Base-by-base conservation (phyloP, 306 rosid genomes). In the Casuarina cunninghamiana region DNA sequence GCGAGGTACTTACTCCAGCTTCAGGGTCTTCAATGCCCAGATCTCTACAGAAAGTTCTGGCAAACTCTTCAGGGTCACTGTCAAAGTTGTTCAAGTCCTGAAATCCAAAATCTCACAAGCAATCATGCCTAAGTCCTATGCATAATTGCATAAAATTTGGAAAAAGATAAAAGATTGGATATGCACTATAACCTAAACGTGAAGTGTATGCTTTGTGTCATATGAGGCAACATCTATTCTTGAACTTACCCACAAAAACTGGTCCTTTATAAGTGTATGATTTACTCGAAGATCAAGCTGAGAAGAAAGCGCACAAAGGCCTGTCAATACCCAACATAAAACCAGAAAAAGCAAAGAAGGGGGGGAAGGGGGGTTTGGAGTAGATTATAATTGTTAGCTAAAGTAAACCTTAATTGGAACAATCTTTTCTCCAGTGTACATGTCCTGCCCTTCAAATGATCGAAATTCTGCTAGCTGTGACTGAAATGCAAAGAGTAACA, bases 11-110 rank as follows among this genome's bases (percentile, higher is more conserved):
- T 87, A 94, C 98, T 74, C 96, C 97, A 84, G 89, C 97, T 90
- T 93, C 97, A 65, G 96, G 97, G 80, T 95, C 97, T 74, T 87
- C 88, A 81, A 95, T 90, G 71, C 78, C 97, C 91, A 90, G 88
- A 84, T 93, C 99, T 79, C 73, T 83, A 87, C 99, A 91, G 73
- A 95, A 82, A 84, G 77, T 88, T 80, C 89, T 91, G 8, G 97
- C 90, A 79, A 95, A 91, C 87, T 95, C 97, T 91, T 95, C 99
- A 5, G 97, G 97, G 69, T 95, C 98, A 72, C 98, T 93, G 85
- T 93, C 99, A 21, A 87, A 90, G 88, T 95, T 93, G 90, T 91
- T 90, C 93, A 93, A 84, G 88, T 95, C 99, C 97, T 92, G 80
- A 76, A 88, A 85, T 63, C 43, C 46, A 77, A 53, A 9, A 0